A percentile compares a stretch with the other conserved stretches of the same genome.
Evolutionary conservation across 495 filamentous ascomycete species (phyloP).

Genomic region (Bacidia gigantensis): DNA sequence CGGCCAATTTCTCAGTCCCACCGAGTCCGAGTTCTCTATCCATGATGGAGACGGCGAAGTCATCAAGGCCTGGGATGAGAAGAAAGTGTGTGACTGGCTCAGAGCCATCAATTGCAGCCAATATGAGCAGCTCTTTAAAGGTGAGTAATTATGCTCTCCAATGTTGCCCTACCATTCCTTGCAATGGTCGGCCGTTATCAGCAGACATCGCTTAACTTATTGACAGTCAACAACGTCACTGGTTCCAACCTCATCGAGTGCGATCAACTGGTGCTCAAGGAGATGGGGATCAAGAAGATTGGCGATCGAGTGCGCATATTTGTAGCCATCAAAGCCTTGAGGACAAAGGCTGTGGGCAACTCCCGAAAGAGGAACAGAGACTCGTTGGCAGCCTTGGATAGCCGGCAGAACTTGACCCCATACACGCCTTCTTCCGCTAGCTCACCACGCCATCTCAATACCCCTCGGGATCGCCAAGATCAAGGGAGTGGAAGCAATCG

Average conservation of each 20-base stretch:
- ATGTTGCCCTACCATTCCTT: background rate
- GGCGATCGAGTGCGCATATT: slow-evolving; percentile 94
- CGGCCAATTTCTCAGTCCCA: slow-evolving; percentile 65
- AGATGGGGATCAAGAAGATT: slow-evolving; percentile 97
- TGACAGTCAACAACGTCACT: slow-evolving; percentile 76
- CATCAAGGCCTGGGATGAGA: slow-evolving; percentile 61
- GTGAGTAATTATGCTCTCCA: slow-evolving; percentile 24
- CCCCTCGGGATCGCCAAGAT: slow-evolving; percentile 24
- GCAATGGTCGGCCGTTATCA: background rate
- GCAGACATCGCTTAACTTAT: slow-evolving; percentile 5
- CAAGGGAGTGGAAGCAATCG: slow-evolving; percentile 47
- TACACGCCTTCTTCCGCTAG: slow-evolving; percentile 52
- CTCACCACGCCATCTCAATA: slow-evolving; percentile 46
- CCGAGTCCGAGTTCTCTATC: slow-evolving; percentile 93
- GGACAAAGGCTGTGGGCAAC: slow-evolving; percentile 71
- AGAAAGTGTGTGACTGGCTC: slow-evolving; percentile 79
- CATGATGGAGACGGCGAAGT: slow-evolving; percentile 21
- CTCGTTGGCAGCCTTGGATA: slow-evolving; percentile 30
- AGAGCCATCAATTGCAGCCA: slow-evolving; percentile 80
- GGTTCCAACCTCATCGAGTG: slow-evolving; percentile 93
- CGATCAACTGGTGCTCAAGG: slow-evolving; percentile 89
- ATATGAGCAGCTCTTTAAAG: slow-evolving; percentile 82
- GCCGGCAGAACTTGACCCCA: slow-evolving; percentile 21
- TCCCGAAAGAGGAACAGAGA: slow-evolving; percentile 71
- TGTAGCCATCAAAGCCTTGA: slow-evolving; percentile 79